Percentiles rank a stretch among this genome's conserved stretches.
These are phyloP conservation scores for Paramecium biaurelia DNA, from an alignment of 73 alveolate genomes.

Conservation along the genomic window DNA sequence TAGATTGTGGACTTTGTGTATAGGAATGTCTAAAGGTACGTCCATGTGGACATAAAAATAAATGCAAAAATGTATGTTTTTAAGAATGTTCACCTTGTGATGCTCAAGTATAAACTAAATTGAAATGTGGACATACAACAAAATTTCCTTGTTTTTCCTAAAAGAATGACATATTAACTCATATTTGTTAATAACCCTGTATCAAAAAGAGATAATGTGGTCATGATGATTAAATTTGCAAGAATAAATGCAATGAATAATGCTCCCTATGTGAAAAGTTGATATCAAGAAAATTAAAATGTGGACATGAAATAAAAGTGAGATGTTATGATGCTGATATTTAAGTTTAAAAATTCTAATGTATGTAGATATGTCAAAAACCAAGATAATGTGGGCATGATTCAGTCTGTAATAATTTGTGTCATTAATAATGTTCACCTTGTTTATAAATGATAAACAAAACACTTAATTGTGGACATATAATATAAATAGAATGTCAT, in stretches of 20 bases:
- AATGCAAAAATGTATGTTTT: not conserved
- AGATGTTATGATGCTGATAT: not conserved
- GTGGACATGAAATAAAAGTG: not conserved
- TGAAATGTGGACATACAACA: not conserved
- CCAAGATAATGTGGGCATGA: not conserved
- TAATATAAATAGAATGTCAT: not conserved
- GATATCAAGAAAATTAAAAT: not conserved
- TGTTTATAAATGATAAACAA: not conserved
- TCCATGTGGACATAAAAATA: not conserved
- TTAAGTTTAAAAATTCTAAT: not conserved
- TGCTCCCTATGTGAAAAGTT: not conserved
- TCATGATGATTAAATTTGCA: not conserved
- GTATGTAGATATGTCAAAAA: not conserved
- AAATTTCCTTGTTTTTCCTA: not conserved
- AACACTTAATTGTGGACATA: not conserved
- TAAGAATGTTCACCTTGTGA: not conserved
- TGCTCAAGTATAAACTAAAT: not conserved
- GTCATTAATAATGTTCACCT: not conserved
- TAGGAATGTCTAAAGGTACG: constrained; percentile 53
- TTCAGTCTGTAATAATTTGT: not conserved
- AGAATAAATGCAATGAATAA: not conserved
- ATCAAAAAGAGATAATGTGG: not conserved
- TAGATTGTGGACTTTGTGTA: constrained; percentile 69
- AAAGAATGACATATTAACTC: not conserved
- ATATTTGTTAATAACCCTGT: not conserved